A percentile compares a stretch with the other conserved stretches of the same genome.
phyloP scores from a whole-genome alignment of 2,329 filamentous ascomycete species.

The Trichoderma koningiopsis region DNA sequence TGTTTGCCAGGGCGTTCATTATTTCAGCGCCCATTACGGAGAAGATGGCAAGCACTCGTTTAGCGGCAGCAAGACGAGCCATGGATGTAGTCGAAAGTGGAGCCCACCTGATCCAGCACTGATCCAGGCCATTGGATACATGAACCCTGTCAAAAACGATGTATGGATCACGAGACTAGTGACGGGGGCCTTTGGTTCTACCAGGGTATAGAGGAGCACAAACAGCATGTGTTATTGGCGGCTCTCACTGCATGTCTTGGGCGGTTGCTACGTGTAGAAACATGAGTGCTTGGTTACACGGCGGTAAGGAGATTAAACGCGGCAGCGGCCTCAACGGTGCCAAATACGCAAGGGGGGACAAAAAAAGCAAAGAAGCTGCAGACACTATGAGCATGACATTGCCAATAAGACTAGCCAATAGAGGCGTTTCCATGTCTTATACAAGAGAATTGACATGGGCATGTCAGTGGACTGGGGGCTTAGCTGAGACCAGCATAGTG shows the following conservation, averaged over 20 bases:
- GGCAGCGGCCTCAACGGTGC: neutral
- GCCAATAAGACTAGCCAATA: neutral
- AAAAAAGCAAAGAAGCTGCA: neutral
- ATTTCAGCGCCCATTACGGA: neutral
- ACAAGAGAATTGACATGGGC: neutral
- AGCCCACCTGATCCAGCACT: neutral
- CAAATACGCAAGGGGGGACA: neutral
- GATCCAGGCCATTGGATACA: neutral
- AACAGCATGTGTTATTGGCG: neutral
- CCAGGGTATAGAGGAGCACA: neutral
- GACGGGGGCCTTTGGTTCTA: neutral
- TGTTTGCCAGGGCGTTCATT: neutral
- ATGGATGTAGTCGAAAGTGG: slow-evolving; percentile 5
- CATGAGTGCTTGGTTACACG: neutral
- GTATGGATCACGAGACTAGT: neutral
- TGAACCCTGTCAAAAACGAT: neutral
- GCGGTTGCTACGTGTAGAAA: neutral
- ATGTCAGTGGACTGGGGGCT: neutral
- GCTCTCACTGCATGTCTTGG: neutral
- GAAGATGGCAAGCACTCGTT: neutral
- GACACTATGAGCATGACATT: neutral
- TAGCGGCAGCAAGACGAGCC: neutral
- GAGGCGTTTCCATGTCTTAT: neutral
- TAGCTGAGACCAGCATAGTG: neutral
- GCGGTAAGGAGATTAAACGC: neutral